Base-by-base conservation (phyloP, 2,329 filamentous ascomycete genomes). In the Botrytis deweyae region DNA sequence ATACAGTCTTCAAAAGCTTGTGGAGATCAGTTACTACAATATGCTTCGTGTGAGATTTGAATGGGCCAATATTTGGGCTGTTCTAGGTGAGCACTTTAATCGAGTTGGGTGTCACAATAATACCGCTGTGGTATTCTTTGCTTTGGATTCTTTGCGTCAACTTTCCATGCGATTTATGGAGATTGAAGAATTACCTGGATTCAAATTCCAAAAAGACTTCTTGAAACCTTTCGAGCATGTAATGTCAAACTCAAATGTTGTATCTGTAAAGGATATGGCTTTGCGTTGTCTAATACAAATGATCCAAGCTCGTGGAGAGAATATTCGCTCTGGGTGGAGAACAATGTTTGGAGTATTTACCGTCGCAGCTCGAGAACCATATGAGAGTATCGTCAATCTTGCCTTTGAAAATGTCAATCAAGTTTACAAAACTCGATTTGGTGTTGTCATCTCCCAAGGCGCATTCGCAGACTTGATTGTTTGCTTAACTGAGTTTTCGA, bases 151-250 rank as follows among this genome's bases (percentile, higher is more conserved):
- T 4, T 84, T 99, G 63, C 90, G 97, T 59, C 96, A 99, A 82
- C 85, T 99, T 59, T 98, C 95, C 0, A 98, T 99, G 95, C 92
- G 95, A 29, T 99, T 99, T 81, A 93, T 99, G 92, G 96, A 99
- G 83, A 94, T 98, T 75, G 96, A 97, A 81, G 96, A 99, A 82
- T 84, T 99, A 78, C 94, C 96, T 1, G 96, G 97, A 80, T 99
- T 99, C 88, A 98, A 98, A 83, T 99, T 99, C 81, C 96, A 99
- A 80, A 99, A 99, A 82, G 95, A 99, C 81, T 99, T 99, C 82
- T 84, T 99, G 72, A 98, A 98, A 83, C 96, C 97, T 0, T 99
- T 99, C 79, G 95, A 99, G 84, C 94, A 98, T 82, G 94, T 99
- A 78, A 93, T 99, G 85, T 91, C 93, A 74, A 98, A 99, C 82